Evolutionary conservation across 805 yeast genomes (phyloP), one percentile per base, ranked within the genome.

Genomic region (Pichia nakasei): DNA sequence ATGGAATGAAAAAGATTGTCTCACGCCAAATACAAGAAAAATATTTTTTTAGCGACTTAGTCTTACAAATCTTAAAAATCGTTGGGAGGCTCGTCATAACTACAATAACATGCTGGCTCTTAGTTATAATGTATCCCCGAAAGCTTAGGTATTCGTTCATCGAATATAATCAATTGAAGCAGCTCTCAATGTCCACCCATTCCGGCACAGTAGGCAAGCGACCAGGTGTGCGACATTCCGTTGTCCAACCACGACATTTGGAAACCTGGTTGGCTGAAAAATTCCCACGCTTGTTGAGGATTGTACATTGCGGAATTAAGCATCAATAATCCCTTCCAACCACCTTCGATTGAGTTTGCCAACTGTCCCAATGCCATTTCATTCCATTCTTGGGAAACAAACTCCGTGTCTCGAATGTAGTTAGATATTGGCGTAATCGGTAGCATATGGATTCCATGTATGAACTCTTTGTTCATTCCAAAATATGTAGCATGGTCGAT

Each of bases 371-470:
- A 55, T 50, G 47, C 39, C 48, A 54, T 45, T 40, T 65, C 54
- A 19, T 52, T 37, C 74, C 74, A 63, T 52, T 67, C 80, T 53
- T 75, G 66, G 36, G 56, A 45, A 8, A 73, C 77, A 59, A 74
- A 78, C 13, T 56, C 53, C 2, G 80, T 70, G 17, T 65, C 59
- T 46, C 89, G 70, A 35, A 81, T 68, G 47, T 63, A 72, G 1
- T 80, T 68, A 21, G 83, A 76, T 17, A 70, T 68, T 1, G 86
- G 83, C 0, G 85, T 80, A 24, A 76, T 65, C 20, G 89, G 89
- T 33, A 83, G 56, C 88, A 82, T 83, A 58, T 83, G 88, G 47
- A 82, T 83, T 5, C 91, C 91, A 52, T 82, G 86, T 42, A 80
- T 81, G 53, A 76, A 82, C 59, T 81, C 80, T 35, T 66, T 62